Evolutionary conservation across 768 basidiomycete species (phyloP).

Genomic region (Mycena capillaripes): DNA sequence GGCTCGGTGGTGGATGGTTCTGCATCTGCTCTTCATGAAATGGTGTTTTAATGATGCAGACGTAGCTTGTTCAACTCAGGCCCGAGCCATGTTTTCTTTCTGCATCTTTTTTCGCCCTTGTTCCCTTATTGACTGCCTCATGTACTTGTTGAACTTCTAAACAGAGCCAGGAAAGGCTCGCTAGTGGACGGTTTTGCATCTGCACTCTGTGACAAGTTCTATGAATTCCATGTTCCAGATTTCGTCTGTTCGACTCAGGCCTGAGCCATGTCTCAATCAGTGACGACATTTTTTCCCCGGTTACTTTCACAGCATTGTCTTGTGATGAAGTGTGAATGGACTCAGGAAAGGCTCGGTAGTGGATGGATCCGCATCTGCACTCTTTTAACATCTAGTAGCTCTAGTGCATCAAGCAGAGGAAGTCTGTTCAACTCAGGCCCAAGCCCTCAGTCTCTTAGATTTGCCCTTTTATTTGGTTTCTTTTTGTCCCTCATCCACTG

Average conservation of each 20-base stretch:
- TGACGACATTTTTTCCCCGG: neutral
- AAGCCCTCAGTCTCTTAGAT: no score
- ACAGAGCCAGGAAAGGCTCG: neutral
- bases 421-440: slow-evolving; percentile 15
- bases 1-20: slow-evolving; percentile 6
- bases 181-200: slow-evolving; percentile 3
- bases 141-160: no score
- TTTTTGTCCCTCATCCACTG: no score
- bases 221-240: neutral
- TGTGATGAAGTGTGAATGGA: no score
- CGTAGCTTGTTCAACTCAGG: slow-evolving; percentile 7
- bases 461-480: no score
- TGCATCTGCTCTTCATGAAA: neutral
- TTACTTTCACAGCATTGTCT: no score
- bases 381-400: no score
- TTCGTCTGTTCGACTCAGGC: slow-evolving; percentile 9
- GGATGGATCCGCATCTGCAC: no score
- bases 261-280: neutral
- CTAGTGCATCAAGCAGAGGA: no score
- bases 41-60: neutral
- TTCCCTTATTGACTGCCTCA: neutral
- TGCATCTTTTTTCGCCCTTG: neutral
- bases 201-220: neutral
- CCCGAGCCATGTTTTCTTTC: neutral
- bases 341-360: no score